phyloP scores from a whole-genome alignment of 345 rosid genomes.

The Ceriops tagal region DNA sequence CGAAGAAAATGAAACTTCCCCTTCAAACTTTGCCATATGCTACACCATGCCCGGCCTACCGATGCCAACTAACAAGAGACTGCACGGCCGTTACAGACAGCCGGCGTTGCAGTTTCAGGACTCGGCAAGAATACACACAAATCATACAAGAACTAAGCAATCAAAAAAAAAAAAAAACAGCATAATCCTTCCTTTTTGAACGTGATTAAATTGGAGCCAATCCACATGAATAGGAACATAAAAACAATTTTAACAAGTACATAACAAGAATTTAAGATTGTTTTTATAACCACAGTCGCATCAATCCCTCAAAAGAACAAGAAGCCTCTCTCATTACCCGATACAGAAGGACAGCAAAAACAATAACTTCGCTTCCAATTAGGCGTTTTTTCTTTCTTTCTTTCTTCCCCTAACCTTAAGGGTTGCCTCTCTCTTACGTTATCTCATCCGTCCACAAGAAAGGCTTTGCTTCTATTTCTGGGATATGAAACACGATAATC shows the following conservation, averaged over 20 bases:
- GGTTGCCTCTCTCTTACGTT: no score
- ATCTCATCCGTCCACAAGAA: no score
- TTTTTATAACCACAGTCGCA: neutral
- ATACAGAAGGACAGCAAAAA: neutral
- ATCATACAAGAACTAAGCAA: no score
- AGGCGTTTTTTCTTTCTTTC: neutral
- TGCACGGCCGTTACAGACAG: neutral
- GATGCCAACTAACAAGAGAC: neutral
- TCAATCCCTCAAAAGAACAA: neutral
- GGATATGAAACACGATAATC: neutral
- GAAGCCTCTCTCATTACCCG: no score
- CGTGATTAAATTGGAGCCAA: no score
- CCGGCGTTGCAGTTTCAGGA: no score
- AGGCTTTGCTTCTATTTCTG: no score
- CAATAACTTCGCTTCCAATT: neutral
- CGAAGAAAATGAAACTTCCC: constrained; percentile 14
- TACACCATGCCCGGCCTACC: neutral
- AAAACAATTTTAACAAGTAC: constrained; percentile 29
- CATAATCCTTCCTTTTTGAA: no score
- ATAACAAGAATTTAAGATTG: constrained; percentile 22
- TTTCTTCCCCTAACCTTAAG: no score
- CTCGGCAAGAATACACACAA: no score
- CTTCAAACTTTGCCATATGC: constrained; percentile 22
- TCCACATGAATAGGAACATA: no score
- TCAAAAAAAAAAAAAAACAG: no score